These are phyloP conservation scores for Lactarius psammicola DNA, from an alignment of 768 basidiomycete species.

Conservation along the genomic window DNA sequence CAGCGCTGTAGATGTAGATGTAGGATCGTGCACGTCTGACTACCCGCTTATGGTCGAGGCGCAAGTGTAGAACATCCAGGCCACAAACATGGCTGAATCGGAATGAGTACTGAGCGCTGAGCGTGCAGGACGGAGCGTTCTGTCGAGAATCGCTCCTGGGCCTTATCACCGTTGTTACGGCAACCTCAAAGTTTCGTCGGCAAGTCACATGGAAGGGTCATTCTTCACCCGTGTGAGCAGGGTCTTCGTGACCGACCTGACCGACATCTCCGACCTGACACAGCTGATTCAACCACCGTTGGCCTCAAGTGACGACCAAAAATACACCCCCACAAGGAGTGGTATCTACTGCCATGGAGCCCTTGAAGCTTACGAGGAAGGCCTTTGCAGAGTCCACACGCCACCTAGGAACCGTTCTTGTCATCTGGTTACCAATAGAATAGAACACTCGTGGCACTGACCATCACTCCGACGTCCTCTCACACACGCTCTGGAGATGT, in stretches of 20 bases:
- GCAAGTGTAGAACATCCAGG: too few relatives aligned
- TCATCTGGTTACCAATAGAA: conserved; percentile 11
- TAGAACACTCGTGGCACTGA: not conserved
- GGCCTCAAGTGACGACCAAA: not conserved
- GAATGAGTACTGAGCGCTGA: not conserved
- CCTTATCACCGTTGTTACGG: not conserved
- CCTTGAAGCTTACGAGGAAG: not conserved
- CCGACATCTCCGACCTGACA: not conserved
- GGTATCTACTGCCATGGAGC: not conserved
- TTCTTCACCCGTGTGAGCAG: not conserved
- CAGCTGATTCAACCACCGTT: not conserved
- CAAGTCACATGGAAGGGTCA: conserved; percentile 8
- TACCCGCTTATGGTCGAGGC: conserved; percentile 4
- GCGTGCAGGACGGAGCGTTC: not conserved
- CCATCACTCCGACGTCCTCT: not conserved
- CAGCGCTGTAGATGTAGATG: not conserved
- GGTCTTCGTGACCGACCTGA: not conserved
- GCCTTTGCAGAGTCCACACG: not conserved
- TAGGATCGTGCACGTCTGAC: not conserved
- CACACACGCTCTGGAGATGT: not conserved
- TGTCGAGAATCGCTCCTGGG: not conserved
- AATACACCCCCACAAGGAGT: not conserved
- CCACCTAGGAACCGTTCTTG: conserved; percentile 2
- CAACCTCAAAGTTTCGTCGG: not conserved
- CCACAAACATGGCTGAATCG: not conserved